Percentiles rank a stretch among this genome's conserved stretches.
Evolutionary conservation across 148 eudicot species (phyloP).

Genomic region (Agrostemma githago): DNA sequence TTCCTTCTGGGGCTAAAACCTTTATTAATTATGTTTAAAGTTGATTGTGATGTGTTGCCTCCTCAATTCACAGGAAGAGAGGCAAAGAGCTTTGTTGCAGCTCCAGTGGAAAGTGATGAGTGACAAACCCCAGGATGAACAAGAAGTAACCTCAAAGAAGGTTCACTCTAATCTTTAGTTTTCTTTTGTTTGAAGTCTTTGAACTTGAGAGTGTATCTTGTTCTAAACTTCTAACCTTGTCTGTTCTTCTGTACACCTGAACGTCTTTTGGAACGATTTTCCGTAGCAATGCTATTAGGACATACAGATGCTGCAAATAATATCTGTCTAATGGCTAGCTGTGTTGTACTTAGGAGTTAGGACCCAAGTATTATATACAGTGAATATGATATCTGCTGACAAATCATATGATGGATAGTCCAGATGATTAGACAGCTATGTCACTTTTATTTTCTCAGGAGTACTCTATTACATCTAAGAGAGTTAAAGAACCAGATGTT

Average conservation of each 20-base stretch:
- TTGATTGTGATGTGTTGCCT: slow-evolving; percentile 18
- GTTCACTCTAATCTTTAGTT: slow-evolving; percentile 27
- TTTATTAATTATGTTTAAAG: background rate
- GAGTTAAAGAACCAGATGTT: slow-evolving; percentile 41
- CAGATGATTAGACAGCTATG: background rate
- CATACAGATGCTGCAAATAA: background rate
- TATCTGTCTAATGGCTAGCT: background rate
- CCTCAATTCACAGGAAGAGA: slow-evolving; percentile 68
- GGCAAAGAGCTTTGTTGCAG: slow-evolving; percentile 79
- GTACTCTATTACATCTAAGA: slow-evolving; percentile 45
- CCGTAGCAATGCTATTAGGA: background rate
- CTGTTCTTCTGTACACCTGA: background rate
- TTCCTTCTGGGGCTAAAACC: background rate
- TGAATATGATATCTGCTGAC: slow-evolving; percentile 4
- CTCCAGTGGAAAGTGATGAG: slow-evolving; percentile 96
- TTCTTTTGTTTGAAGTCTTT: background rate
- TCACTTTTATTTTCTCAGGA: slow-evolving; percentile 38
- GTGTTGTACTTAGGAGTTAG: background rate
- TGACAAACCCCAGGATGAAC: slow-evolving; percentile 76
- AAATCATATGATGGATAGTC: background rate
- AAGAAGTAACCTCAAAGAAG: slow-evolving; percentile 88
- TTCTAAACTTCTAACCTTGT: too few species aligned
- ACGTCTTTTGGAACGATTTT: background rate
- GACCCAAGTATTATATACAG: background rate
- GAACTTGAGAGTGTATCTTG: background rate